Evolutionary conservation across 2,329 filamentous ascomycete genomes (phyloP), one percentile per base, ranked within the genome.

Genomic region (Coniochaeta sp.): DNA sequence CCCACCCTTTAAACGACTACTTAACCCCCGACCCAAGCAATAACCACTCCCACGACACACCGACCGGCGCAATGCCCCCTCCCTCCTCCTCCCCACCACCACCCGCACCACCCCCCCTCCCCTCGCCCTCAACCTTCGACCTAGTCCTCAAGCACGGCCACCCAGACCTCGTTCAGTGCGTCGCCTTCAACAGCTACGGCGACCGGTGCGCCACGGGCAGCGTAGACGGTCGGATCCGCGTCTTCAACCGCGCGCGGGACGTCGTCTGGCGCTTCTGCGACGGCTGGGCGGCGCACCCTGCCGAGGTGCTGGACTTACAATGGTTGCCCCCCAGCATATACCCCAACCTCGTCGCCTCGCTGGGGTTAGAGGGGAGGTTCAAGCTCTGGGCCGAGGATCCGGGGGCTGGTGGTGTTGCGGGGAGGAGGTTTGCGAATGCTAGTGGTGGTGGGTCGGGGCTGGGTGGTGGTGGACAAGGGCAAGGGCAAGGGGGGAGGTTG

Each of bases 361-460:
- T 96, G 54, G 90, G 89, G 56, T 87, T 92, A 62, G 92, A 96
- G 62, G 89, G 92, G 62, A 85, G 86, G 67, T 90, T 95, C 74
- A 89, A 91, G 65, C 78, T 97, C 57, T 97, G 92, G 92, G 86
- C 88, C 55, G 92, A 96, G 71, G 90, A 96, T 68, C 84, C 87
- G 14, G 87, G 85, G 1, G 87, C 94, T 48, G n/a, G n/a, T n/a
- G n/a, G n/a, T n/a, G 78, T 87, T 1, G 84, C 86, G 0, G 90
- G 91, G 28, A 83, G 87, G 28, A 85, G 91, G 49, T 97, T 96
- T 75, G 89, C 85, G 64, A 77, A 70, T 73, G 88, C 75, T 14
- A 48, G 45, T 28, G 38, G 42, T 16, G 42, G 24, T 10, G 42
- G 26, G 5, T n/a, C 26, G 8, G 26, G 45, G 5, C 16, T 20